Evolutionary conservation across 1,284 basidiomycete species (phyloP), one percentile per base, ranked within the genome.

Genomic region (Irpex sp.): DNA sequence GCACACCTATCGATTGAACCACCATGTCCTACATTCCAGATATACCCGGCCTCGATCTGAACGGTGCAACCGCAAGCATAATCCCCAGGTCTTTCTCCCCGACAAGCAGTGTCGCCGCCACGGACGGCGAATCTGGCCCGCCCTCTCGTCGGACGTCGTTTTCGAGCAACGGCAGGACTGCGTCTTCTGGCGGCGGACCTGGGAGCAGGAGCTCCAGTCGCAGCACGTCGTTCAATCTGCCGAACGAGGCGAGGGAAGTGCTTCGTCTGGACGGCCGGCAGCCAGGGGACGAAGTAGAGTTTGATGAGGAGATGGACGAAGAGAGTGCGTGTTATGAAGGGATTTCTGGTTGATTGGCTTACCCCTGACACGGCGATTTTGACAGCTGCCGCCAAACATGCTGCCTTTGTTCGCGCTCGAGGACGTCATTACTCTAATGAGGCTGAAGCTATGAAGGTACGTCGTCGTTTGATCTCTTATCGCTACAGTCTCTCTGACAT

Each of bases 351-450:
- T 17, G n/a, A 57, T 57, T 19, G 56, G 31, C 56, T 26, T 15
- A 37, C 31, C 26, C 15, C 36, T 26, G 19, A 52, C 17, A 13
- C 26, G 31, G 36, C 31, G 17, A 38, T 57, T 57, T 62, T 66
- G 34, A 36, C 69, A 93, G 90, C 92, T 64, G 87, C 86, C 61
- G 90, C 85, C 54, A 93, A 93, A 75, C 92, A 94, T 72, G 88
- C 86, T 34, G 93, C 85, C 54, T 96, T 96, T 73, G 81, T 94
- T 62, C 85, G 86, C 70, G 93, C 92, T 62, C 84, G 93, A 44
- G 91, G 90, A 61, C 81, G 88, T 63, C 94, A 96, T 75, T 96
- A 96, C 72, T 93, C 92, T 2, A 94, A 95, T 62, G 94, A 96
- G 75, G 94, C 93, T 1, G 92, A 94, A 72, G 94, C 93, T 38